Percentiles rank a stretch among this genome's conserved stretches.
phyloP scores from a whole-genome alignment of 192 early-diverging fungal species.

The Linnemannia schmuckeri region DNA sequence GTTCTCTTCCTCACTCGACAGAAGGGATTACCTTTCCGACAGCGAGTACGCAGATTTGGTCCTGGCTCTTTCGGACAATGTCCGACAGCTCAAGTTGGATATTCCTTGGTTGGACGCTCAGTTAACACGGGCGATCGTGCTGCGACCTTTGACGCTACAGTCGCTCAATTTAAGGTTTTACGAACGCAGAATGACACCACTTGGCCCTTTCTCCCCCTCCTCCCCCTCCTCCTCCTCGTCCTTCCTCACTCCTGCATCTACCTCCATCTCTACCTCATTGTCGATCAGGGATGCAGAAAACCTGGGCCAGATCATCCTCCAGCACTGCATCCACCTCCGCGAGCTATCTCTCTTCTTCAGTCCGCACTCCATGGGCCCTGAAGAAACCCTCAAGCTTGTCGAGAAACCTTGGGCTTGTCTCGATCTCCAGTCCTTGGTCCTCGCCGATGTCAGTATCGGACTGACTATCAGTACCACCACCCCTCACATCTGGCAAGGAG shows the following conservation, averaged over 20 bases:
- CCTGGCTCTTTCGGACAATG: background rate
- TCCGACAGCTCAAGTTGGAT: slow-evolving; percentile 25
- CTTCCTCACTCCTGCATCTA: background rate
- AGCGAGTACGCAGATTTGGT: slow-evolving; percentile 31
- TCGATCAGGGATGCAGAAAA: slow-evolving; percentile 32
- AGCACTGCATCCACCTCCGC: slow-evolving; percentile 14
- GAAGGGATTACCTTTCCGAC: slow-evolving; percentile 32
- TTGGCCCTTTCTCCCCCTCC: background rate
- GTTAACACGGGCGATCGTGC: slow-evolving; percentile 22
- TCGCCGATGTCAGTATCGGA: slow-evolving; percentile 16
- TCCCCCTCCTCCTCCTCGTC: background rate
- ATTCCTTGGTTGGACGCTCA: slow-evolving; percentile 32
- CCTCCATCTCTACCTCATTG: background rate
- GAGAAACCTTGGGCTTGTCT: slow-evolving; percentile 31
- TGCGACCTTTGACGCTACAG: slow-evolving; percentile 5
- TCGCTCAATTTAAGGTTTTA: slow-evolving; percentile 20
- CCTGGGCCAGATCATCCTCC: slow-evolving; percentile 19
- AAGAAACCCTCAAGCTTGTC: slow-evolving; percentile 26
- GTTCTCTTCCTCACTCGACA: slow-evolving; percentile 21
- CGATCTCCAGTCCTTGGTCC: slow-evolving; percentile 19
- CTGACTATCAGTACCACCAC: background rate
- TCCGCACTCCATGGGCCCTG: slow-evolving; percentile 18
- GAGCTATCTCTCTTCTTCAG: slow-evolving; percentile 22
- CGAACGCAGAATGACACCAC: slow-evolving; percentile 4
- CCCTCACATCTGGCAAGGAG: background rate